Base-by-base conservation (phyloP, 2,329 filamentous ascomycete genomes). In the Tolypocladium ophioglossoides region DNA sequence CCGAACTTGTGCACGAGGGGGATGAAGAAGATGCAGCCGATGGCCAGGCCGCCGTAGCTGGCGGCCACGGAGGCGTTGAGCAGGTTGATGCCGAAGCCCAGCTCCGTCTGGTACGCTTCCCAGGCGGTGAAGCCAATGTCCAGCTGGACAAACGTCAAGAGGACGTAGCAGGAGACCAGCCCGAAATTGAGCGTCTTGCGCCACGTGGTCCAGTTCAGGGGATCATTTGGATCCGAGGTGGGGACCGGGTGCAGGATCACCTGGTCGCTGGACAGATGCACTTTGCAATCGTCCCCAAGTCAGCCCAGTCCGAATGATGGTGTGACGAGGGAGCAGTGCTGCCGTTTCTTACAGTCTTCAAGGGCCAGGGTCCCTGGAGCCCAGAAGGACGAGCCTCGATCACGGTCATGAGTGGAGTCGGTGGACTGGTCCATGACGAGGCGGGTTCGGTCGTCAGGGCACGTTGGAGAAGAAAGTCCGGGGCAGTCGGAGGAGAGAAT, bases 121-220 rank as follows among this genome's bases (percentile, higher is more conserved):
- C 48, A 56, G 6, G 53, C 52, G 1, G 54, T 54, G 24, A 52
- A 55, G 24, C 49, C 55, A 32, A 57, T 55, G n/a, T 53, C 58
- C 9, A 89, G 75, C 64, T 87, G 82, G 55, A 88, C 70, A 68
- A 87, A 91, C 8, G 81, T 78, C 22, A 91, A 70, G 14, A 87
- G 72, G 2, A 83, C 78, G 61, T 90, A 83, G 8, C 79, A 64
- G 54, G 85, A 75, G 1, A 84, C 83, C 48, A 84, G 67, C 2
- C 67, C 55, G 48, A 89, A 61, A 22, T 62, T 58, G 38, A 60
- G 3, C 2, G 22, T 44, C 51, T 63, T 62, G 16, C 57, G 52
- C 51, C 46, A 55, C 41, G 49, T 14, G 8, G 37, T 18, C 52
- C 52, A 54, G 14, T 50, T 39, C 16, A 57, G 50, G n/a, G 56